These are phyloP conservation scores for Debaryomyces coudertii DNA, from an alignment of 1,139 yeast species.

Conservation along the genomic window DNA sequence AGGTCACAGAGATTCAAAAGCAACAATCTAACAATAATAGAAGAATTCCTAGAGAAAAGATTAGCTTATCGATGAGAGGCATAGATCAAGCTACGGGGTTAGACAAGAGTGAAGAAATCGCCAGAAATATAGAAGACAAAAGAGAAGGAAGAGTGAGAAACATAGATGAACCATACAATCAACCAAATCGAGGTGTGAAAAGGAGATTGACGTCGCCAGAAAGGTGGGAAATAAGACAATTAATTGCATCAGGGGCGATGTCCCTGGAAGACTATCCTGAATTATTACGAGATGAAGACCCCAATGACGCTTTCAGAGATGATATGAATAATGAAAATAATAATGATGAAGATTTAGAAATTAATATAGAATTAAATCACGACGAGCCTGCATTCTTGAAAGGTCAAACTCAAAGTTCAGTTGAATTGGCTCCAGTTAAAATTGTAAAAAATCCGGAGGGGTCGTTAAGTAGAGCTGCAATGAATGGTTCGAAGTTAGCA, in stretches of 20 bases:
- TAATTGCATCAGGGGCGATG: slow-evolving; percentile 78
- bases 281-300: slow-evolving; percentile 47
- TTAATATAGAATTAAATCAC: slow-evolving; percentile 74
- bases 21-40: slow-evolving; percentile 3
- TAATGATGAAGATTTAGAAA: slow-evolving; percentile 52
- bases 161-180: neutral
- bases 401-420: slow-evolving; percentile 51
- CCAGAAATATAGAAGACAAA: slow-evolving; percentile 7
- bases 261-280: slow-evolving; percentile 75
- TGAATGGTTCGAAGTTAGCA: slow-evolving; percentile 72
- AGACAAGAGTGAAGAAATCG: slow-evolving; percentile 31
- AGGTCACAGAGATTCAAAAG: slow-evolving; percentile 51
- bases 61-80: slow-evolving; percentile 72
- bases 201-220: slow-evolving; percentile 80
- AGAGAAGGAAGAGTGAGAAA: slow-evolving; percentile 30
- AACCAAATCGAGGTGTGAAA: slow-evolving; percentile 19
- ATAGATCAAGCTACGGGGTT: slow-evolving; percentile 73
- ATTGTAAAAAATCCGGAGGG: slow-evolving; percentile 78
- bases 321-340: slow-evolving; percentile 16
- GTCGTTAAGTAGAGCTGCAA: slow-evolving; percentile 73
- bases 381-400: slow-evolving; percentile 73
- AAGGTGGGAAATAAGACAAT: slow-evolving; percentile 85
- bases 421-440: slow-evolving; percentile 54
- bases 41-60: slow-evolving; percentile 37
- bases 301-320: slow-evolving; percentile 34